These are phyloP conservation scores for Kodamaea sagamina DNA, from an alignment of 805 yeast genomes.

Conservation along the genomic window DNA sequence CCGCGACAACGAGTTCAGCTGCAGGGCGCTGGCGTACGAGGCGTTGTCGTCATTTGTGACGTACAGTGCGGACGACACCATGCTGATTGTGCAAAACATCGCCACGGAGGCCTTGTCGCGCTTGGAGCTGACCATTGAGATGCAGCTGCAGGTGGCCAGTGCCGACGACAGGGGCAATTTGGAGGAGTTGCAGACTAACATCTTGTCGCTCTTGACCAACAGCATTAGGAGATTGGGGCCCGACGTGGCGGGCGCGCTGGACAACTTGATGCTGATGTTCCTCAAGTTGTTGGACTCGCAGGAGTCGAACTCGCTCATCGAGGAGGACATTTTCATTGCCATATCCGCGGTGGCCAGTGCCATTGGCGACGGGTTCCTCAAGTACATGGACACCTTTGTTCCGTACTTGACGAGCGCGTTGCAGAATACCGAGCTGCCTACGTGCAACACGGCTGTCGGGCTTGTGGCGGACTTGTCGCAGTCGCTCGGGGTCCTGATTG, in stretches of 20 bases:
- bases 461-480: conserved; percentile 92
- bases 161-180: conserved; percentile 75
- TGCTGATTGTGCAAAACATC: conserved; percentile 66
- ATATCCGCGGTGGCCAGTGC: conserved; percentile 88
- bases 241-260: conserved; percentile 69
- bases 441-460: conserved; percentile 89
- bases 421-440: conserved; percentile 77
- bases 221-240: conserved; percentile 78
- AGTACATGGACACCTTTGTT: conserved; percentile 77
- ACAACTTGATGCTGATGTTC: conserved; percentile 81
- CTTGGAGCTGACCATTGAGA: conserved; percentile 65
- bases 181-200: conserved; percentile 86
- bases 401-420: conserved; percentile 82
- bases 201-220: conserved; percentile 75
- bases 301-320: conserved; percentile 75
- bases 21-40: conserved; percentile 96
- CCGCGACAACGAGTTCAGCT: conserved; percentile 78
- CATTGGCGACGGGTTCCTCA: conserved; percentile 65
- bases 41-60: conserved; percentile 82
- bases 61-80: conserved; percentile 68
- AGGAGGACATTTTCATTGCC: conserved; percentile 92
- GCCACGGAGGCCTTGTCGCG: conserved; percentile 75
- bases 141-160: conserved; percentile 55
- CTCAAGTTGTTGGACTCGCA: conserved; percentile 61
- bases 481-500: conserved; percentile 73